Base-by-base conservation (phyloP, 129 eudicot genomes). In the Tagetes patula region DNA sequence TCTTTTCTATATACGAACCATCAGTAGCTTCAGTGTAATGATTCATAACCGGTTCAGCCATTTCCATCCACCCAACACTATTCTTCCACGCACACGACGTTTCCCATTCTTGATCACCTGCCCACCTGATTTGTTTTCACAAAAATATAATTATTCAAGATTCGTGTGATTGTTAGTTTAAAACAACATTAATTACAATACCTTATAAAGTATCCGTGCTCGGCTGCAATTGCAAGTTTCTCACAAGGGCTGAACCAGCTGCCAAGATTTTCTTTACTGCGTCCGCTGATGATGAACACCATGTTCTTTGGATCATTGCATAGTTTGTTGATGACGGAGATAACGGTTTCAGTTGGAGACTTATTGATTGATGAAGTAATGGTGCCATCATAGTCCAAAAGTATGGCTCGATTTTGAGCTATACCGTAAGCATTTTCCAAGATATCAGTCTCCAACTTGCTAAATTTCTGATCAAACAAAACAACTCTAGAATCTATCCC, bases 311-410 rank as follows among this genome's bases (percentile, higher is more conserved):
- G 45, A 72, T 84, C 85, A 37, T 67, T 60, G 30, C 82, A 80
- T 5, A 80, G 80, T 32, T 39, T 76, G 55, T 84, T 77, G 12
- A 84, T 31, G 14, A 70, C 64, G 38, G 74, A 71, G 8, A 84
- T 68, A 30, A 80, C 77, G 36, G 39, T 65, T 13, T 69, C 53
- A 77, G 74, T 77, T 7, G 77, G 67, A 37, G 5, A 27, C 32
- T 60, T 77, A 40, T 49, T 65, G n/a, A 81, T 70, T 6, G 79
- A 77, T 27, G 85, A 81, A 59, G 71, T 76, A 47, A 84, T 69
- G 14, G 88, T 80, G 31, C 83, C 81, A 31, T 84, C 88, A 52
- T 74, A 84, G 20, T 84, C 88, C 76, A 81, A 75, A 38, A 81
- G 38, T 64, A 78, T 80, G 3, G 83, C 85, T 67, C 79, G 77